phyloP scores from a whole-genome alignment of 345 rosid species.

The Cardamine resedifolia region DNA sequence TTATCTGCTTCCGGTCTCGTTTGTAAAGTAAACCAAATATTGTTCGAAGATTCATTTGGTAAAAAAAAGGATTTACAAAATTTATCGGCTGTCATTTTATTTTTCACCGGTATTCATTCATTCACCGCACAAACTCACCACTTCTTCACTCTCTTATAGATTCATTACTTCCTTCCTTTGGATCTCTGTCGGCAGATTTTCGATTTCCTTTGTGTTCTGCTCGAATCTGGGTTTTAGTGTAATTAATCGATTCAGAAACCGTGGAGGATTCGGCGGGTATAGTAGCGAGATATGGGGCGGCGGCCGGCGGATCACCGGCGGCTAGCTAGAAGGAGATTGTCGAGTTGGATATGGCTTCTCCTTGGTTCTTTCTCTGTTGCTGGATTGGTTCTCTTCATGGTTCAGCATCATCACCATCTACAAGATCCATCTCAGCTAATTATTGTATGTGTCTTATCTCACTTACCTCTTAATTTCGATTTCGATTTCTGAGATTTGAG shows the following conservation, averaged over 20 bases:
- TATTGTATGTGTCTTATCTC: constrained; percentile 25
- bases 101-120: too few relatives aligned
- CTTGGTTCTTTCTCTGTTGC: constrained; percentile 66
- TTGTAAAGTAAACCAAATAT: neutral
- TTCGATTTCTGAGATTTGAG: constrained; percentile 2
- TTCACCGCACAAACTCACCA: constrained; percentile 3
- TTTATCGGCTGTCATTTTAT: too few relatives aligned
- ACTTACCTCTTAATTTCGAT: neutral
- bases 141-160: neutral
- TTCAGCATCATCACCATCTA: constrained; percentile 81
- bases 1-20: neutral
- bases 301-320: constrained; percentile 97
- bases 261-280: constrained; percentile 42
- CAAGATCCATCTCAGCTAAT: constrained; percentile 41
- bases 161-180: neutral
- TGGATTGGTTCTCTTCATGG: constrained; percentile 74
- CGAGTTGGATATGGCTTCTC: constrained; percentile 83
- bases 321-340: constrained; percentile 81
- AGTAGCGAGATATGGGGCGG: constrained; percentile 60
- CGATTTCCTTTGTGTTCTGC: neutral
- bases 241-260: constrained; percentile 20
- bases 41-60: neutral
- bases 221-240: constrained; percentile 34
- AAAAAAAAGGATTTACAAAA: neutral
- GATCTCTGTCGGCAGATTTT: constrained; percentile 27